Base-by-base conservation (phyloP, 352 stramenopile species). In the Globisporangium solare region DNA sequence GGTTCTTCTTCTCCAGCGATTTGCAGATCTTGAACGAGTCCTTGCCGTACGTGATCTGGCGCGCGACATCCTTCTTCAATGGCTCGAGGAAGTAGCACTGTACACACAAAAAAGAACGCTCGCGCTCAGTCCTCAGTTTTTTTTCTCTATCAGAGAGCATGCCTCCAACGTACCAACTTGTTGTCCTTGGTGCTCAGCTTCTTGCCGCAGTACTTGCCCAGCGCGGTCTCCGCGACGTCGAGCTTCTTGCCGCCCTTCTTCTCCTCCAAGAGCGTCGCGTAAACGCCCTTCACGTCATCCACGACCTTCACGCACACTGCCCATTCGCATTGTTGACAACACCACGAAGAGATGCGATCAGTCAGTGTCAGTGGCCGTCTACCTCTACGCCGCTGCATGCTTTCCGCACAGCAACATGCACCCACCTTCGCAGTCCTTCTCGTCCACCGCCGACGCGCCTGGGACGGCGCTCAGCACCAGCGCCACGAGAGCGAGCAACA, bases 61-160 rank as follows among this genome's bases (percentile, higher is more conserved):
- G 83, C 47, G 89, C 92, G 40, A 98, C 84, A 47, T 97, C 88
- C 68, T 95, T 96, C 77, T 98, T 98, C 54, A 98, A 76, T 14
- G 94, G 91, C 74, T 95, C 76, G 58, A 98, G 64, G 56, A 88
- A 97, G 83, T 98, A 98, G 77, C 92, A 98, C 86, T 95, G 52
- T 37, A 60, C 18, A 57, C 14, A 51, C 13, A 51, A 37, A 14
- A 14, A 11, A 52, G 15, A 24, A 11, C 13, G 13, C 11, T 18
- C 46, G 14, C 45, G 14, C 45, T 15, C 11, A 20, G 5, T 22
- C 8, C 27, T 15, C 18, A n/a, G n/a, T n/a, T n/a, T n/a, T n/a
- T n/a, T n/a, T n/a, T 11, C 3, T 13, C 10, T n/a, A 27, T 51
- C 20, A 10, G 6, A 45, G 37, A 17, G 27, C 5, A 35, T 20